Base-by-base conservation (phyloP, 306 rosid genomes). In the Prunus campanulata region DNA sequence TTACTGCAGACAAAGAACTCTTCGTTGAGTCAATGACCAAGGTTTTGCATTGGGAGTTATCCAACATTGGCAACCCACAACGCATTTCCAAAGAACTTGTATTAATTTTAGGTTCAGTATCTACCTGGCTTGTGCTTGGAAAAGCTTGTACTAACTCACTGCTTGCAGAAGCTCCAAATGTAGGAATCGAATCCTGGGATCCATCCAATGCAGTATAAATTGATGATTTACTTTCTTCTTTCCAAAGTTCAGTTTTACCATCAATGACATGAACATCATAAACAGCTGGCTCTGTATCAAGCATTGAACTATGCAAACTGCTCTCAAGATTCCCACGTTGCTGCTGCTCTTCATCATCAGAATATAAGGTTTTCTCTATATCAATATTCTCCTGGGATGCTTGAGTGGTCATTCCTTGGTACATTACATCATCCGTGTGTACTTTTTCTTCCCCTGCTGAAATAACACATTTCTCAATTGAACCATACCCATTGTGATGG, bases 211-310 rank as follows among this genome's bases (percentile, higher is more conserved):
- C 60, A 75, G 71, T 68, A 68, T 74, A 46, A 68, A 55, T 20
- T 19, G 79, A 81, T 48, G 72, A 74, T 66, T 78, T 75, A 47
- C 70, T 83, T 48, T 67, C 82, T 55, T 80, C 79, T 77, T 82
- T 79, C 74, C 63, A 68, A 42, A 49, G 61, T 78, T 85, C 80
- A 52, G 81, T 56, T 78, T 82, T 86, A 70, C 88, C 90, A 50
- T 88, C 93, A 50, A 90, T 74, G 55, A 89, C 94, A 89, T 89
- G 91, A 32, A 86, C 83, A 81, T 86, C 97, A 61, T 87, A 84
- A 83, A 90, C 86, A 78, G 78, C 82, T 1, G 82, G 76, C 25
- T 90, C 91, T 24, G 78, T 78, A 80, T 91, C 93, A 66, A 66
- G 78, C 56, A 74, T 49, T 42, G 78, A 79, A 76, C 75, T 55